Percentiles rank a stretch among this genome's conserved stretches.
phyloP scores from a whole-genome alignment of 306 rosid species.

The Pterocarpus santalinus region DNA sequence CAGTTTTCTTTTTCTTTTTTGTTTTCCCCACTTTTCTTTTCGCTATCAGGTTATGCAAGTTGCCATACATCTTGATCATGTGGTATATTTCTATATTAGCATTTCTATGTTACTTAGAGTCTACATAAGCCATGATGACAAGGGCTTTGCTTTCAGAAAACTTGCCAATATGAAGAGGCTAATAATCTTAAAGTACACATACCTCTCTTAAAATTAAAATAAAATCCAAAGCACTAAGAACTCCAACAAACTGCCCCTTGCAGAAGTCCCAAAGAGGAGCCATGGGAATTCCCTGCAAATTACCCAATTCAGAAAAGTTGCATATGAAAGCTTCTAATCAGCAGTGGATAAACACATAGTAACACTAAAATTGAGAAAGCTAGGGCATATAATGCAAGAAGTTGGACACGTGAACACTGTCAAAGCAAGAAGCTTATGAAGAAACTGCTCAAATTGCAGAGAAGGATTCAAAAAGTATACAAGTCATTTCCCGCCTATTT shows the following conservation, averaged over 20 bases:
- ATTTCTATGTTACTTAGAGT: slow-evolving; percentile 31
- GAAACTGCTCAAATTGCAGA: slow-evolving; percentile 22
- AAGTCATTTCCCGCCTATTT: slow-evolving; percentile 16
- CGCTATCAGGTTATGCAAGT: slow-evolving; percentile 7
- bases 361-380: slow-evolving; percentile 25
- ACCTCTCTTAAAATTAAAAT: slow-evolving; percentile 97
- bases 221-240: slow-evolving; percentile 93
- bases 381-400: slow-evolving; percentile 4
- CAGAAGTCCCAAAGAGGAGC: slow-evolving; percentile 97
- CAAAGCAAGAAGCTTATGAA: slow-evolving; percentile 29
- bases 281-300: slow-evolving; percentile 84
- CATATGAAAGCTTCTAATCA: slow-evolving; percentile 43
- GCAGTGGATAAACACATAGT: slow-evolving; percentile 31
- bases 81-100: not conserved
- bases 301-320: slow-evolving; percentile 45
- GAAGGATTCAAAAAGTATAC: slow-evolving; percentile 35
- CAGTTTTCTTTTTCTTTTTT: not conserved
- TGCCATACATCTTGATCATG: slow-evolving; percentile 16
- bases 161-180: slow-evolving; percentile 37
- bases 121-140: slow-evolving; percentile 20
- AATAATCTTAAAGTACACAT: slow-evolving; percentile 47
- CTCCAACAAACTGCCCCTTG: slow-evolving; percentile 92
- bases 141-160: slow-evolving; percentile 44
- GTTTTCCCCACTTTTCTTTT: not conserved
- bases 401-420: slow-evolving; percentile 22